Base-by-base conservation (phyloP, 352 stramenopile species). In the Phytophthora hybrid region DNA sequence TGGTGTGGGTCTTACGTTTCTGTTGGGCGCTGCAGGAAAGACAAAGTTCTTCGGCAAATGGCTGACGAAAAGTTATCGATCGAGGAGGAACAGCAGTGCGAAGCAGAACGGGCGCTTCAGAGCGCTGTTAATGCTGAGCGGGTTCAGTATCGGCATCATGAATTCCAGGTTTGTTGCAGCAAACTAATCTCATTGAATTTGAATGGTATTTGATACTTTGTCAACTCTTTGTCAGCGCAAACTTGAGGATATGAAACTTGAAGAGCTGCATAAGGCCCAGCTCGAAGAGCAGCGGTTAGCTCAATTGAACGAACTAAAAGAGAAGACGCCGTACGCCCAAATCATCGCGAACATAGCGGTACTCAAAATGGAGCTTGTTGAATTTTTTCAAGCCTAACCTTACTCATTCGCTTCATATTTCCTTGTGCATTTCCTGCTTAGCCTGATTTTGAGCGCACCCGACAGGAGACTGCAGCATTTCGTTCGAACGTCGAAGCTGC, bases 381-480 rank as follows among this genome's bases (percentile, higher is more conserved):
- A 14, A 44, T 13, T 44, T 44, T 44, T 14, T 26, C 23, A 13
- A 44, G 37, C 37, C 10, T 59, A n/a, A 55, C 18, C 23, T 63
- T 13, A 62, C 9, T 14, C 37, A 44, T 44, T 44, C 23, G 23
- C 23, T 14, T 41, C 32, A 11, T 39, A 13, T 41, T 41, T 18
- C 11, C 10, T 26, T 26, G 23, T 26, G 23, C 23, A 26, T 26
- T 26, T 5, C 11, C 11, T 44, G 11, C 44, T 37, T 26, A 94
- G 88, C 68, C 80, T 4, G 85, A 95, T 59, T 82, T 85, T 0
- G 79, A 90, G 47, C 84, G 88, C 1, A 89, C 83, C 5, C 76
- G 85, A n/a, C 86, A 93, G 54, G 84, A 92, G 53, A 95, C 88
- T 10, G 79, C 63, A 18, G 88, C 88, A 0, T 95, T 93, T 64